Evolutionary conservation across 2,329 filamentous ascomycete species (phyloP).

Genomic region (Neonectria faginata): DNA sequence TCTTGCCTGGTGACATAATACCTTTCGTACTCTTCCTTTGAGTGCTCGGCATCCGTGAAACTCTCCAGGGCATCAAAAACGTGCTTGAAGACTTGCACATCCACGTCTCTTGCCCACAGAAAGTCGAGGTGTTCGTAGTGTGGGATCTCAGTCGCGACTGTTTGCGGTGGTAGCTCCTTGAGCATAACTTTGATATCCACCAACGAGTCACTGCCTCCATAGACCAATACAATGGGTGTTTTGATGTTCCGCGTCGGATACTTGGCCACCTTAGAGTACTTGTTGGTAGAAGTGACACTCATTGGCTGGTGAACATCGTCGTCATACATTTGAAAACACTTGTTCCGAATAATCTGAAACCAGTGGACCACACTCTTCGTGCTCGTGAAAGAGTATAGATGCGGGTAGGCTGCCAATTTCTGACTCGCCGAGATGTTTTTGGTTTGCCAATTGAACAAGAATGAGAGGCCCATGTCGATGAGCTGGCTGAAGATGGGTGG

Average conservation of each 20-base stretch:
- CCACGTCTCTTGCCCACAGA: conserved; percentile 89
- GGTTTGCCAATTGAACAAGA: conserved; percentile 91
- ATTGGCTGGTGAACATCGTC: conserved; percentile 88
- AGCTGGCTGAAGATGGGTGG: conserved; percentile 90
- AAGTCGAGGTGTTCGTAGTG: conserved; percentile 99
- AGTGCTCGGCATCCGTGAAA: conserved; percentile 70
- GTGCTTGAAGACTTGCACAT: conserved; percentile 86
- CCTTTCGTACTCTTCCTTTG: conserved; percentile 69
- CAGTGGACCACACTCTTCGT: conserved; percentile 98
- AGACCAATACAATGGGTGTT: conserved; percentile 92
- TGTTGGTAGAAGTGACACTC: conserved; percentile 75
- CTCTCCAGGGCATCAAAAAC: conserved; percentile 89
- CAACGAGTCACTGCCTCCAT: conserved; percentile 92
- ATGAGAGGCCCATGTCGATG: conserved; percentile 83
- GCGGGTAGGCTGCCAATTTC: conserved; percentile 94
- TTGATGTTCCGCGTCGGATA: conserved; percentile 98
- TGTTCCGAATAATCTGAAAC: conserved; percentile 99
- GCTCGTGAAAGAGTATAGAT: conserved; percentile 96
- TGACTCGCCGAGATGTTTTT: conserved; percentile 86
- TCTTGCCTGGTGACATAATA: conserved; percentile 65
- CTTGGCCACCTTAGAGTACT: conserved; percentile 95
- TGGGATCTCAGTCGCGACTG: conserved; percentile 85
- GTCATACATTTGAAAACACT: conserved; percentile 98
- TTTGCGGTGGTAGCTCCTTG: conserved; percentile 85
- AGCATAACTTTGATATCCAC: conserved; percentile 96